Evolutionary conservation across 177 flowering plant genomes (phyloP).

Genomic region (Telopea speciosissima): DNA sequence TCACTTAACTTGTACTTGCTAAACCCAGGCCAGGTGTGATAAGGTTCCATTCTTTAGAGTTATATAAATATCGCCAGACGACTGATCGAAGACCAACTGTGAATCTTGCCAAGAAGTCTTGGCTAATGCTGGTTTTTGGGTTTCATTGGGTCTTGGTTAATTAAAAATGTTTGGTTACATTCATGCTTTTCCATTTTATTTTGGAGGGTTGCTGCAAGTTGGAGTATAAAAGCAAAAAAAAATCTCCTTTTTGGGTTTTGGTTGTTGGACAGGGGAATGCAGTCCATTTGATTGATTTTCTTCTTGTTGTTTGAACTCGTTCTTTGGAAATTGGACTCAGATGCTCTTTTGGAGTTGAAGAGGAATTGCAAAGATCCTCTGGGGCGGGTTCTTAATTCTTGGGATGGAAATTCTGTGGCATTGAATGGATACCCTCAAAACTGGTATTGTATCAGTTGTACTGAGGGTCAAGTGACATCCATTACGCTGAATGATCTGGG

Average conservation of each 20-base stretch:
- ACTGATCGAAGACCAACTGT: too few relatives aligned
- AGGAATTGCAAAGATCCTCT: constrained; percentile 43
- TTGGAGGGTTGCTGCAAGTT: background rate
- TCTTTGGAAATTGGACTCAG: constrained; percentile 35
- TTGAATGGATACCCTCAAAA: constrained; percentile 41
- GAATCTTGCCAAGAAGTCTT: too few relatives aligned
- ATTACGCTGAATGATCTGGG: constrained; percentile 40
- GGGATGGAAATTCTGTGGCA: constrained; percentile 15
- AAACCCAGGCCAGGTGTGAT: too few relatives aligned
- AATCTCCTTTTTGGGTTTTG: background rate
- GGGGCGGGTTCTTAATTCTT: constrained; percentile 13
- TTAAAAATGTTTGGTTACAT: background rate
- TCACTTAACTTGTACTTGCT: too few relatives aligned
- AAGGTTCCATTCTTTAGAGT: too few relatives aligned
- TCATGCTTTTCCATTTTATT: background rate
- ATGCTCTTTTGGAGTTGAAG: constrained; percentile 57
- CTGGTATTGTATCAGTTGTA: constrained; percentile 57
- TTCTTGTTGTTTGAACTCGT: constrained; percentile 23
- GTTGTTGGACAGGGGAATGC: constrained; percentile 30
- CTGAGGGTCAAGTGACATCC: constrained; percentile 40
- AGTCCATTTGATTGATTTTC: constrained; percentile 25
- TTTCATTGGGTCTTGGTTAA: background rate
- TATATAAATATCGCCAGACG: too few relatives aligned
- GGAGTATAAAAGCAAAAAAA: background rate
- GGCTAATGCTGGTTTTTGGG: background rate